phyloP scores from a whole-genome alignment of 345 rosid species.

The Citrus inodora region DNA sequence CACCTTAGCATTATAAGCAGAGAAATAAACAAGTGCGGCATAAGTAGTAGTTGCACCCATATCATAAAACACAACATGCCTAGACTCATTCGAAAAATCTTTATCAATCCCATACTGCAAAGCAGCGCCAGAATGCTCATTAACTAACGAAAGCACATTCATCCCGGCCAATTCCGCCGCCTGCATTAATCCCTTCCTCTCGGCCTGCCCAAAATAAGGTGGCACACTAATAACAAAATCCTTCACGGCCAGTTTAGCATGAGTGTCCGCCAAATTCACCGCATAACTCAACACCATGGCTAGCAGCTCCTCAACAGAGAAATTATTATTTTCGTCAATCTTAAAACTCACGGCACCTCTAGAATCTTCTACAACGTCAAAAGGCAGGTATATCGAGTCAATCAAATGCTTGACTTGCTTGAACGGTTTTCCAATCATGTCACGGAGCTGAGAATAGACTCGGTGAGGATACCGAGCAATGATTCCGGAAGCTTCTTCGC shows the following conservation, averaged over 20 bases:
- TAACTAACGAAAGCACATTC: conserved; percentile 71
- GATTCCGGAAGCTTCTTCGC: conserved; percentile 93
- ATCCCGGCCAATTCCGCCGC: conserved; percentile 94
- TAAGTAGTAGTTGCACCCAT: conserved; percentile 95
- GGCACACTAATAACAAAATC: conserved; percentile 86
- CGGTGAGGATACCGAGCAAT: conserved; percentile 81
- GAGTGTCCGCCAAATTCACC: conserved; percentile 68
- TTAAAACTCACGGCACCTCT: conserved; percentile 68
- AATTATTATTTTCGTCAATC: conserved; percentile 51
- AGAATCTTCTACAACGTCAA: conserved; percentile 62
- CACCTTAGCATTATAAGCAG: conserved; percentile 79
- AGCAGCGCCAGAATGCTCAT: conserved; percentile 96
- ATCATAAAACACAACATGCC: conserved; percentile 89
- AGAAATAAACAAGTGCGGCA: conserved; percentile 84
- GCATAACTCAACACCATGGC: conserved; percentile 85
- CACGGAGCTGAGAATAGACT: conserved; percentile 78
- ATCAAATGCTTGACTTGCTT: conserved; percentile 49
- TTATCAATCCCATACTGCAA: conserved; percentile 98
- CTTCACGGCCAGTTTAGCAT: conserved; percentile 60
- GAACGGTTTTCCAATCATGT: conserved; percentile 80
- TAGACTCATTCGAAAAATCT: conserved; percentile 81
- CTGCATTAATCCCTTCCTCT: conserved; percentile 79
- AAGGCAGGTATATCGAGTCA: conserved; percentile 74
- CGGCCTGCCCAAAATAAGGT: conserved; percentile 93
- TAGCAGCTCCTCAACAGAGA: conserved; percentile 79